Evolutionary conservation across 176 grass and related monocot species (phyloP), one percentile per base, ranked within the genome.

Genomic region (Lolium perenne): DNA sequence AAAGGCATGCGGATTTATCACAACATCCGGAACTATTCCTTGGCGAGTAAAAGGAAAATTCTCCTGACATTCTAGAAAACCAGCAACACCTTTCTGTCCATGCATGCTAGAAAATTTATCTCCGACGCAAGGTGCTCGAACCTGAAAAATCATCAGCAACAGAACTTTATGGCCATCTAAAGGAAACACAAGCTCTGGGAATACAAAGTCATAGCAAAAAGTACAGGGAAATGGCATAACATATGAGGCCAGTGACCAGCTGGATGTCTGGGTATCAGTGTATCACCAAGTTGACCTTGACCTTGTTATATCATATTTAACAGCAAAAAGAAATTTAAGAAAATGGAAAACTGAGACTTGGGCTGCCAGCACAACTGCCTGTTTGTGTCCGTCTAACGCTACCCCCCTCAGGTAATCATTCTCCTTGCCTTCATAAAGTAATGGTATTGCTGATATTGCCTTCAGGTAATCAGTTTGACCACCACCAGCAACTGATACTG

Each of bases 81-180:
- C 96, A 84, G 95, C 86, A 47, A 95, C 96, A 80, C 96, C 96
- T 66, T 98, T 98, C 82, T 98, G 93, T 45, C 96, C 94, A 80
- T 98, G 96, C 93, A 98, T 98, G 65, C 92, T 95, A 14, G 96
- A 94, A 92, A 98, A 98, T 55, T 98, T 95, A 83, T 98, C 93
- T 69, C 96, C 93, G 55, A 95, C 84, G 73, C 91, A 94, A 32
- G 96, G 96, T 26, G 90, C 90, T 72, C 96, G 86, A 80, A 95
- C 90, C 96, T 98, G 83, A 83, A 92, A 83, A 88, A 67, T 66
- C 51, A 66, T 83, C 76, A 90, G 38, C 46, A 68, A 75, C 16
- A 45, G 8, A 91, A 66, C 16, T 47, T 86, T 47, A 71, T n/a
- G 7, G 59, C 20, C 60, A 89, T 67, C 20, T 41, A 71, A 45